phyloP scores from a whole-genome alignment of 768 basidiomycete species.

The Botryobasidium botryosum region DNA sequence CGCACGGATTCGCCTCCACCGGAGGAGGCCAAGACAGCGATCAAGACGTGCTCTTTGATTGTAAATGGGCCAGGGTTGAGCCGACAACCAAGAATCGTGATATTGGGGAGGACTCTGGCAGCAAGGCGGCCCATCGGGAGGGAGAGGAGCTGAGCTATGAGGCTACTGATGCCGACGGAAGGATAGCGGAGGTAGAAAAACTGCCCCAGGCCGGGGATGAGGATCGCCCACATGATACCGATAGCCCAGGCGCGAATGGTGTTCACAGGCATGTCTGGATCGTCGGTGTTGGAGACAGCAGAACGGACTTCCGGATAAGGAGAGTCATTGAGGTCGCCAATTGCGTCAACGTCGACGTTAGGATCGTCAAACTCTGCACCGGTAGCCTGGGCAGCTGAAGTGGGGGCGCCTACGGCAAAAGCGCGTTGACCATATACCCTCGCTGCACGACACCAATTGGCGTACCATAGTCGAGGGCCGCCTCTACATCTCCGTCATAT shows the following conservation, averaged over 20 bases:
- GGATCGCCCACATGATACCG: constrained; percentile 50
- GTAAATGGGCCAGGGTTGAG: constrained; percentile 17
- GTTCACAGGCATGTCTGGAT: constrained; percentile 60
- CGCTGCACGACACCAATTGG: too few relatives aligned
- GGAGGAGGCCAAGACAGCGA: constrained; percentile 29
- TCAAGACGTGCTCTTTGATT: constrained; percentile 35
- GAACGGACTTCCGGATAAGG: constrained; percentile 82
- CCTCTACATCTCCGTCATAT: too few relatives aligned
- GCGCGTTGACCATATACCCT: too few relatives aligned
- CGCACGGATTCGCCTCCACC: constrained; percentile 12
- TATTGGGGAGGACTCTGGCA: constrained; percentile 14
- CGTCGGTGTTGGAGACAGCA: constrained; percentile 65
- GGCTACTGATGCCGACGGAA: constrained; percentile 14
- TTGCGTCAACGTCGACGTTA: constrained; percentile 7
- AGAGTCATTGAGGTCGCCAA: constrained; percentile 23
- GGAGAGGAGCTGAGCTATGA: constrained; percentile 19
- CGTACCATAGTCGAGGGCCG: too few relatives aligned
- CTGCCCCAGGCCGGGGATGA: constrained; percentile 32
- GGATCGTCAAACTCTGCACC: too few relatives aligned
- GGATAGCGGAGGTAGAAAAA: constrained; percentile 15
- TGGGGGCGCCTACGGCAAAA: too few relatives aligned
- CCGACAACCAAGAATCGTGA: constrained; percentile 9
- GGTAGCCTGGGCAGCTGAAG: too few relatives aligned
- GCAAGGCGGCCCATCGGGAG: constrained; percentile 16
- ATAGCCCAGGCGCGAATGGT: constrained; percentile 66